Evolutionary conservation across 2,329 filamentous ascomycete genomes (phyloP).

Genomic region (Ceratocystis harringtonii): DNA sequence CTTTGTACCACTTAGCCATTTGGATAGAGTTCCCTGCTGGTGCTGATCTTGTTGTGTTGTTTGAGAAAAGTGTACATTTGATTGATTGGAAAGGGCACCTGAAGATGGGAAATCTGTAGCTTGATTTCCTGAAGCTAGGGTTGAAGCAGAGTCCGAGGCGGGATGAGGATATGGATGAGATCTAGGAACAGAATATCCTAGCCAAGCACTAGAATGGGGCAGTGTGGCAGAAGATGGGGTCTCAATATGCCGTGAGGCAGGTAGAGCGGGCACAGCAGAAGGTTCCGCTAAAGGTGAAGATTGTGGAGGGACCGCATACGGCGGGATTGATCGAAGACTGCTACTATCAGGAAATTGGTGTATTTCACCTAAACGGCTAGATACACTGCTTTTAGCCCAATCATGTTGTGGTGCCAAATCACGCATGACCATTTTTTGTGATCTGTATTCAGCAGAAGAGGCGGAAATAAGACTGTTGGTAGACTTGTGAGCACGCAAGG

Average conservation of each 20-base stretch:
- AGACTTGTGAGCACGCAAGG: not conserved
- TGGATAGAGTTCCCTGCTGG: not conserved
- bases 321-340: not conserved
- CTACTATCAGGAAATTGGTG: not conserved
- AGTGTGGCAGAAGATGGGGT: not conserved
- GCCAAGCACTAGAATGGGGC: not conserved
- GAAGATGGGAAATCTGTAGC: not conserved
- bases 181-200: not conserved
- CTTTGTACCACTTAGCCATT: not conserved
- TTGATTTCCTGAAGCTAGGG: not conserved
- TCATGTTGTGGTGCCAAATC: not conserved
- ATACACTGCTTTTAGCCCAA: conserved; percentile 5
- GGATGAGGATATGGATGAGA: not conserved
- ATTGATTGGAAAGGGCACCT: not conserved
- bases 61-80: not conserved
- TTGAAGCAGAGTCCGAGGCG: no score
- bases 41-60: not conserved
- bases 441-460: conserved; percentile 7
- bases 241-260: not conserved
- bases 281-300: conserved; percentile 5
- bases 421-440: not conserved
- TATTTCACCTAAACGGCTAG: not conserved
- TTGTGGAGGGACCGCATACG: not conserved
- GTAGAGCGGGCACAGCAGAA: not conserved
- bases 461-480: conserved; percentile 8